phyloP scores from a whole-genome alignment of 2,329 filamentous ascomycete species.

The Trichophyton benhamiae region DNA sequence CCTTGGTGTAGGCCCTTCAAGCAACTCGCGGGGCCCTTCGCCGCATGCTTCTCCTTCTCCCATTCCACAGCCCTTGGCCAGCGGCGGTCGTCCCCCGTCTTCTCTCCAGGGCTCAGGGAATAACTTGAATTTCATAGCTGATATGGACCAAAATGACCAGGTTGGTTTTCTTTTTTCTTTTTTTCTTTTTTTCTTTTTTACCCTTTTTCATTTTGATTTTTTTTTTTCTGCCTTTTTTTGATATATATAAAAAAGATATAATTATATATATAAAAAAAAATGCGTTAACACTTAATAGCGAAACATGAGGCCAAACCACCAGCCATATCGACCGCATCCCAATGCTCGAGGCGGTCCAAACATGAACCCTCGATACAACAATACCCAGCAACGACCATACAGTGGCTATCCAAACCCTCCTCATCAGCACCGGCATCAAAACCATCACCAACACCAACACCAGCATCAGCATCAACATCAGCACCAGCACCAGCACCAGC shows the following conservation, averaged over 20 bases:
- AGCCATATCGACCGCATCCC: constrained; percentile 49
- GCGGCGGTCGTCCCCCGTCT: constrained; percentile 71
- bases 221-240: constrained; percentile 3
- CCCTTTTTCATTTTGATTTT: background rate
- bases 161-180: constrained; percentile 20
- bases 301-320: constrained; percentile 46
- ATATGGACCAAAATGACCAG: constrained; percentile 55
- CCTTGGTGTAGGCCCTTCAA: constrained; percentile 42
- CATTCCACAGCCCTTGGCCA: constrained; percentile 76
- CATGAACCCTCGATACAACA: too few species aligned
- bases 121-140: constrained; percentile 68
- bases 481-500: constrained; percentile 28
- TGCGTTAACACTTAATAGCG: too few species aligned
- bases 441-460: constrained; percentile 20
- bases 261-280: too few species aligned
- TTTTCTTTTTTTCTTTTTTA: constrained; percentile 4
- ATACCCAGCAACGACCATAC: too few species aligned
- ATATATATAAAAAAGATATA: too few species aligned
- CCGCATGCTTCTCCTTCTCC: constrained; percentile 83
- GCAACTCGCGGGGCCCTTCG: constrained; percentile 66
- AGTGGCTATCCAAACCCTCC: constrained; percentile 19
- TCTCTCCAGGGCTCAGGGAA: constrained; percentile 57
- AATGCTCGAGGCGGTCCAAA: too few species aligned
- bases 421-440: constrained; percentile 19
- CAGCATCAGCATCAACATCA: constrained; percentile 34